phyloP scores from a whole-genome alignment of 345 rosid species.

The Dipteronia sinensis region DNA sequence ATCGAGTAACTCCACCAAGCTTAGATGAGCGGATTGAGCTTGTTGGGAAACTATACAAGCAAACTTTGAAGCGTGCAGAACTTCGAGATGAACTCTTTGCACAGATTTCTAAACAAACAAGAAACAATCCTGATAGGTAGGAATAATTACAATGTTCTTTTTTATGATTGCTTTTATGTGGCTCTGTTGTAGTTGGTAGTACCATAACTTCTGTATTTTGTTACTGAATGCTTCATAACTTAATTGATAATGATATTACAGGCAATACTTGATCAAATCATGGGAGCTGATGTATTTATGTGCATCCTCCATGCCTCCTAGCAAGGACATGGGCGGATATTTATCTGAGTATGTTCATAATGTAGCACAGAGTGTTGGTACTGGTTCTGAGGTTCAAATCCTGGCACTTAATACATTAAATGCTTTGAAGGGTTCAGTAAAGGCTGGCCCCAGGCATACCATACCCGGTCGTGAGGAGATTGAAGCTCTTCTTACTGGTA shows the following conservation, averaged over 20 bases:
- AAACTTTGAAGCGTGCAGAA: conserved; percentile 85
- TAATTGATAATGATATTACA: conserved; percentile 29
- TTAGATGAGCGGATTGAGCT: conserved; percentile 88
- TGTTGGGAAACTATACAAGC: conserved; percentile 82
- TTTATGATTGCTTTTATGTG: conserved; percentile 8
- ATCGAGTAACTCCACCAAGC: conserved; percentile 65
- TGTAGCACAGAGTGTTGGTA: conserved; percentile 64
- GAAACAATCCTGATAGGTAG: conserved; percentile 90
- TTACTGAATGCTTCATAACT: conserved; percentile 14
- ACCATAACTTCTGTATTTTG: not conserved
- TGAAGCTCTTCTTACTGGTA: conserved; percentile 82
- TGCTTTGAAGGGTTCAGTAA: conserved; percentile 87
- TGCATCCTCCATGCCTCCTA: conserved; percentile 97
- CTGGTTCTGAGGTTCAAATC: conserved; percentile 74
- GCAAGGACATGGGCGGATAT: conserved; percentile 95
- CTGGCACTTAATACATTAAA: conserved; percentile 83
- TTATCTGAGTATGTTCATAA: conserved; percentile 89
- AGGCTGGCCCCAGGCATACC: conserved; percentile 90
- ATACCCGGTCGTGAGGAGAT: conserved; percentile 95
- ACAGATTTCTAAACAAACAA: conserved; percentile 94
- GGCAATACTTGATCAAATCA: conserved; percentile 83
- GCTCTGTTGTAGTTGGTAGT: not conserved
- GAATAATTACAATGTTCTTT: not conserved
- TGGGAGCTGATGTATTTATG: conserved; percentile 97
- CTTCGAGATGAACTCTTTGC: conserved; percentile 97